A percentile compares a stretch with the other conserved stretches of the same genome.
These are phyloP conservation scores for Moniliella sp. DNA, from an alignment of 1,284 basidiomycete genomes.

Conservation along the genomic window DNA sequence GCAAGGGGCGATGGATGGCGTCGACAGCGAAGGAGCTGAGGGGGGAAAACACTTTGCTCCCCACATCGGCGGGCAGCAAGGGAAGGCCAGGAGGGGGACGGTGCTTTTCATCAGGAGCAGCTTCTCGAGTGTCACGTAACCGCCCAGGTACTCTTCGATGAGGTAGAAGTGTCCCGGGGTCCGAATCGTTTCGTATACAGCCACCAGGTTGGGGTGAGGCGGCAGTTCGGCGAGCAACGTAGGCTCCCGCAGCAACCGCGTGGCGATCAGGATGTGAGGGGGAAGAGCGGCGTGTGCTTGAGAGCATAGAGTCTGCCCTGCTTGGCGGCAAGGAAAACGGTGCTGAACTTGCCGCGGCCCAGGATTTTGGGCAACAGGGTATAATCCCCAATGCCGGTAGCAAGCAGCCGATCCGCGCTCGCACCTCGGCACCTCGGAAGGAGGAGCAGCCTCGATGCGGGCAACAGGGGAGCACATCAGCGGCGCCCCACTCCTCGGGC, in stretches of 20 bases:
- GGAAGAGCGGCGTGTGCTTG: conserved; percentile 42
- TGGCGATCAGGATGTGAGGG: conserved; percentile 42
- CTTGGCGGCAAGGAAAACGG: conserved; percentile 27
- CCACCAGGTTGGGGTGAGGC: conserved; percentile 41
- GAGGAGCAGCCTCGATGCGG: not conserved
- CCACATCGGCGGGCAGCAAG: conserved; percentile 25
- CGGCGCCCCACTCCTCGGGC: too few species aligned
- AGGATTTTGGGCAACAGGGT: conserved; percentile 29
- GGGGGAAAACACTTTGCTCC: conserved; percentile 37
- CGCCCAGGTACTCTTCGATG: conserved; percentile 39
- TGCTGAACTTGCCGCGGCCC: conserved; percentile 29
- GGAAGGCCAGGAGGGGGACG: conserved; percentile 7
- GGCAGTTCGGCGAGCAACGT: conserved; percentile 40
- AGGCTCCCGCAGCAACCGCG: conserved; percentile 40
- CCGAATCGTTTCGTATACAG: conserved; percentile 40
- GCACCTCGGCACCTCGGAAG: conserved; percentile 7
- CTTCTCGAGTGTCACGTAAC: conserved; percentile 35
- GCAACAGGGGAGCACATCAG: too few species aligned
- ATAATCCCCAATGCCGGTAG: conserved; percentile 28
- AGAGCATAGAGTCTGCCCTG: conserved; percentile 36
- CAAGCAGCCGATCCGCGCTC: conserved; percentile 24
- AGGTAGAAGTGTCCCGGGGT: conserved; percentile 44
- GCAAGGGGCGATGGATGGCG: conserved; percentile 39
- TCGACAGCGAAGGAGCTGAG: conserved; percentile 41
- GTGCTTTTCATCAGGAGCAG: conserved; percentile 13